phyloP scores from a whole-genome alignment of 805 yeast genomes.

The Nematodospora valgi region DNA sequence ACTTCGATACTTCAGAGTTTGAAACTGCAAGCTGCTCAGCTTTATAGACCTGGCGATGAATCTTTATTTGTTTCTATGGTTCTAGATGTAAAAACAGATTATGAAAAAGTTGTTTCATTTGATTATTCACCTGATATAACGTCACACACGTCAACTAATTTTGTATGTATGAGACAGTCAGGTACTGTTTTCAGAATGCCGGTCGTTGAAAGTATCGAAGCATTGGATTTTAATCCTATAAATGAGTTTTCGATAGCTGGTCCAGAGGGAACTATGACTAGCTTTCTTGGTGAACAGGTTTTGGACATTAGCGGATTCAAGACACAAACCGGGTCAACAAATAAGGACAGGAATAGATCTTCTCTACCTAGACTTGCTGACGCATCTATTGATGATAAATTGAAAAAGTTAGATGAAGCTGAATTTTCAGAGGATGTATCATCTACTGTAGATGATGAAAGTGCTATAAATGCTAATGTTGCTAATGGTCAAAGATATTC shows the following conservation, averaged over 20 bases:
- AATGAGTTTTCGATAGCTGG: constrained; percentile 65
- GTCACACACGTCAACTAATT: constrained; percentile 53
- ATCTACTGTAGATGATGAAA: constrained; percentile 13
- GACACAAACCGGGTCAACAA: constrained; percentile 1
- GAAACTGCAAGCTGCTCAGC: constrained; percentile 34
- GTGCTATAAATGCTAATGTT: constrained; percentile 6
- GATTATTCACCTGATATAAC: constrained; percentile 66
- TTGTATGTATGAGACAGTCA: constrained; percentile 86
- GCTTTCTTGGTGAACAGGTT: constrained; percentile 31
- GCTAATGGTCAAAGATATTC: constrained; percentile 1
- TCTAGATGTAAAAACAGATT: constrained; percentile 68
- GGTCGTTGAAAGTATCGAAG: constrained; percentile 61
- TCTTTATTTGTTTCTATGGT: constrained; percentile 73
- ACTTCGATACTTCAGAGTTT: constrained; percentile 11
- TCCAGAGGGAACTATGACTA: constrained; percentile 50
- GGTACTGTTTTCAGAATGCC: constrained; percentile 84
- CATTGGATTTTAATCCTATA: constrained; percentile 61
- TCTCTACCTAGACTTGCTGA: constrained; percentile 11
- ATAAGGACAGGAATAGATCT: constrained; percentile 6
- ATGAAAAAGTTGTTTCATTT: constrained; percentile 79
- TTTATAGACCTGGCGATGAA: constrained; percentile 45
- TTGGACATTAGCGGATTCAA: constrained; percentile 4
- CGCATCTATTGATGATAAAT: constrained; percentile 11
- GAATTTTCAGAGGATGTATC: constrained; percentile 16
- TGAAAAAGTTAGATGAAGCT: constrained; percentile 14